phyloP scores from a whole-genome alignment of 2,329 filamentous ascomycete genomes.

The Metarhizium anisopliae region DNA sequence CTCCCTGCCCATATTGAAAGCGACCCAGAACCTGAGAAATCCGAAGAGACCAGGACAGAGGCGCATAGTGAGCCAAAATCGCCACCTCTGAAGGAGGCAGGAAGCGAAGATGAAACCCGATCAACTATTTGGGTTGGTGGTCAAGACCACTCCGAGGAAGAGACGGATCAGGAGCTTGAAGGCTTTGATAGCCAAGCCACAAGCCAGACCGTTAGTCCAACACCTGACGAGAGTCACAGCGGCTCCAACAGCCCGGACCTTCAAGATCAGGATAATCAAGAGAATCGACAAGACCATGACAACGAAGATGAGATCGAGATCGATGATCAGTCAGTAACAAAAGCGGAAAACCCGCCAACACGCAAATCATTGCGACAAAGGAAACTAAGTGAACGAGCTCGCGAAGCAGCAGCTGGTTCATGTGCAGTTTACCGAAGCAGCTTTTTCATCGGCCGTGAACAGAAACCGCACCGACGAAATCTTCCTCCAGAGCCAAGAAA shows the following conservation, averaged over 20 bases:
- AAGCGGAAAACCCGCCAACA: too few species aligned
- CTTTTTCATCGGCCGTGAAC: not conserved
- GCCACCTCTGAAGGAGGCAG: too few species aligned
- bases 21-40: not conserved
- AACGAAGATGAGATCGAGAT: too few species aligned
- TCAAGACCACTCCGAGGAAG: not conserved
- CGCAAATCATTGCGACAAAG: too few species aligned
- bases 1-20: conserved; percentile 1
- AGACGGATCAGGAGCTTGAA: not conserved
- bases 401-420: not conserved
- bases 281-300: too few species aligned
- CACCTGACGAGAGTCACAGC: not conserved
- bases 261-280: not conserved
- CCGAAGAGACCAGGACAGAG: too few species aligned
- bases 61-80: too few species aligned
- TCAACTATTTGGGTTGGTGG: not conserved
- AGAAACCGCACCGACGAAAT: not conserved
- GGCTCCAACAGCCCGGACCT: not conserved
- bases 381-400: not conserved
- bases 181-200: not conserved
- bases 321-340: too few species aligned
- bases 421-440: not conserved
- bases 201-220: not conserved
- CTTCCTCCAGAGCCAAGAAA: conserved; percentile 2
- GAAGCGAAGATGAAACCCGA: not conserved